Conservation (phyloP, 192 early-diverging fungal genomes). For the Coemansia furcata region DNA sequence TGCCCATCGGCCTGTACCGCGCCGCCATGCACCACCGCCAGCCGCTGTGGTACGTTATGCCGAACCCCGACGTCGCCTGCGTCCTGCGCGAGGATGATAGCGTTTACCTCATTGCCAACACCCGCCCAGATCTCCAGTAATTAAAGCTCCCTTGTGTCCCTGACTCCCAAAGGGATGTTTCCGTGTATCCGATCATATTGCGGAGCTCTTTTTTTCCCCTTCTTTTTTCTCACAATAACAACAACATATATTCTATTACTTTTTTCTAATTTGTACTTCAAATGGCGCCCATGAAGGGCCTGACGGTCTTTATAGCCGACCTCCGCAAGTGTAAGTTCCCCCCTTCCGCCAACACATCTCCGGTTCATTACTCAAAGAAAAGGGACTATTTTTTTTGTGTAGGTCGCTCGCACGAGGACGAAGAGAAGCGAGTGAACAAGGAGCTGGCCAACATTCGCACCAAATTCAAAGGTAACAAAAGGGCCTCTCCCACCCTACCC, state of each 20-base stretch:
- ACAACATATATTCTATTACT: background rate
- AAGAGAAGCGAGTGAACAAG: slow-evolving; percentile 98
- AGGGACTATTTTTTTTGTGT: slow-evolving; percentile 1
- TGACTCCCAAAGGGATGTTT: background rate
- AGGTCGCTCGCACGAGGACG: slow-evolving; percentile 94
- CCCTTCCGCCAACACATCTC: background rate
- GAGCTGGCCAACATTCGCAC: slow-evolving; percentile 98
- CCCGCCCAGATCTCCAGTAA: slow-evolving; percentile 33
- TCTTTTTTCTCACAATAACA: background rate
- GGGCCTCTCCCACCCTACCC: background rate
- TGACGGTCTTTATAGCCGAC: slow-evolving; percentile 96
- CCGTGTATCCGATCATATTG: background rate
- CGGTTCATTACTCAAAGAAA: background rate
- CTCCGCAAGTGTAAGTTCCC: slow-evolving; percentile 90
- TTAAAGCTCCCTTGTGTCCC: background rate
- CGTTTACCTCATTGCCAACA: slow-evolving; percentile 55
- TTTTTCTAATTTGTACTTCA: background rate
- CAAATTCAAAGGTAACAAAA: slow-evolving; percentile 86
- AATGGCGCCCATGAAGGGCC: slow-evolving; percentile 77
- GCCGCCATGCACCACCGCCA: slow-evolving; percentile 49
- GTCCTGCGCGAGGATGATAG: slow-evolving; percentile 57
- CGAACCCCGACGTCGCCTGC: slow-evolving; percentile 57
- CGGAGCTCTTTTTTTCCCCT: background rate
- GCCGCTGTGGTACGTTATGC: slow-evolving; percentile 58
- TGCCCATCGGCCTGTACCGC: slow-evolving; percentile 69